A percentile compares a stretch with the other conserved stretches of the same genome.
Conservation (phyloP, 2,329 filamentous ascomycete species). For the Fusarium sp. region DNA sequence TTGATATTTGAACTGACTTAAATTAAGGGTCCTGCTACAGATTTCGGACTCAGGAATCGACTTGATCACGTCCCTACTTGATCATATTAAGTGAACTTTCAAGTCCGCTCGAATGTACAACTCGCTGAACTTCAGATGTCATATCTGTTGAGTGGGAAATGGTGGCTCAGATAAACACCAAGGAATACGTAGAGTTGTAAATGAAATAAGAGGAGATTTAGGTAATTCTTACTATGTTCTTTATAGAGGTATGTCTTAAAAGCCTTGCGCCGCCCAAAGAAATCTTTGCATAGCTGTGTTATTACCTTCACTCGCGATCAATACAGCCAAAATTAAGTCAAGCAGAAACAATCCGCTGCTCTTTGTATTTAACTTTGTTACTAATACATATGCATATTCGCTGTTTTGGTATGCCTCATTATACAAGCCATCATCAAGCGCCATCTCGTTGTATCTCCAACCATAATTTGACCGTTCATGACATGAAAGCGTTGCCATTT, state of each 20-base stretch:
- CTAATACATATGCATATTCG: conserved; percentile 17
- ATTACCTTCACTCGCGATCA: neutral
- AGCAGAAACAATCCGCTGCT: neutral
- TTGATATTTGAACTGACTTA: neutral
- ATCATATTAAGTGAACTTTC: no score
- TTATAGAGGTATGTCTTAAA: no score
- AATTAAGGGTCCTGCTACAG: neutral
- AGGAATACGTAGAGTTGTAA: no score
- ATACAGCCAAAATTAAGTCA: neutral
- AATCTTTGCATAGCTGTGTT: no score
- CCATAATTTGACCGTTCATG: conserved; percentile 6
- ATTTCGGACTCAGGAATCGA: neutral
- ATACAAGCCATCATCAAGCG: conserved; percentile 11
- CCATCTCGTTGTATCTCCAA: neutral
- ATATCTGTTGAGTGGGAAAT: no score
- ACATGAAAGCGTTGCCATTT: conserved; percentile 8
- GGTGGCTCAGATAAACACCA: no score
- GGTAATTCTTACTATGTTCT: no score
- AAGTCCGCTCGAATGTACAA: no score
- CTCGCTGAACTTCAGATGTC: no score
- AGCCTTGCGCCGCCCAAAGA: no score
- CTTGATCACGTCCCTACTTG: no score
- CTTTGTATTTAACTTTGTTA: conserved; percentile 19
- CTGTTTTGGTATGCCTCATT: conserved; percentile 20
- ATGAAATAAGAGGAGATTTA: no score